Evolutionary conservation across 1,284 basidiomycete species (phyloP), one percentile per base, ranked within the genome.

Genomic region (Moniliophthora roreri): DNA sequence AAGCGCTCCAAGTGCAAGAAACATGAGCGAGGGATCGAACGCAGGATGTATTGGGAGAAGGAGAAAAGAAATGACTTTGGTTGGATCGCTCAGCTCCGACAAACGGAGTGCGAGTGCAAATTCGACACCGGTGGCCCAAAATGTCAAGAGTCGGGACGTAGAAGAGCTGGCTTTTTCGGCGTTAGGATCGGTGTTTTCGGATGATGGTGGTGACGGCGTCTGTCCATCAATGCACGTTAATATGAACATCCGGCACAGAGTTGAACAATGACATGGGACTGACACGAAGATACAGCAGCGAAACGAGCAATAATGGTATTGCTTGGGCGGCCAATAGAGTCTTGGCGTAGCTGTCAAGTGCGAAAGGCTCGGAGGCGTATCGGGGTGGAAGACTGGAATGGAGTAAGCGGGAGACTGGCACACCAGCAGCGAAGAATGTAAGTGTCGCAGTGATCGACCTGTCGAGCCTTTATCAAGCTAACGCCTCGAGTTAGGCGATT

Each of bases 101-200:
- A 87, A 68, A 34, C 73, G 73, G 35, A 88, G 72, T 3, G 81
- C 80, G 47, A 84, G 66, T 3, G 80, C 77, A 62, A 88, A 88
- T 46, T 76, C 75, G 37, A 82, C 60, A 32, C 77, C 70, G 1
- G 78, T 74, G 35, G 73, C 58, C 54, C 82, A 63, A 57, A 68
- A 75, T 16, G 76, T 67, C 21, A 73, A 40, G 36, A 69, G 52
- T 26, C 75, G 73, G 20, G 71, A 63, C 49, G 51, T 10, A 8
- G 20, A 46, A 8, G 39, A 46, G 13, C n/a, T 37, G 39, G 18
- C 44, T 35, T 41, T 45, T 26, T 52, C 34, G 34, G 50, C 42
- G 49, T 35, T 38, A 23, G 23, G 48, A 35, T 26, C n/a, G 13
- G 42, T 32, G 21, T 42, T 15, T 44, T 38, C 16, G 26, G 9